Conservation (phyloP, 371 early-diverging fungal species). For the Rhizomucor pusillus region DNA sequence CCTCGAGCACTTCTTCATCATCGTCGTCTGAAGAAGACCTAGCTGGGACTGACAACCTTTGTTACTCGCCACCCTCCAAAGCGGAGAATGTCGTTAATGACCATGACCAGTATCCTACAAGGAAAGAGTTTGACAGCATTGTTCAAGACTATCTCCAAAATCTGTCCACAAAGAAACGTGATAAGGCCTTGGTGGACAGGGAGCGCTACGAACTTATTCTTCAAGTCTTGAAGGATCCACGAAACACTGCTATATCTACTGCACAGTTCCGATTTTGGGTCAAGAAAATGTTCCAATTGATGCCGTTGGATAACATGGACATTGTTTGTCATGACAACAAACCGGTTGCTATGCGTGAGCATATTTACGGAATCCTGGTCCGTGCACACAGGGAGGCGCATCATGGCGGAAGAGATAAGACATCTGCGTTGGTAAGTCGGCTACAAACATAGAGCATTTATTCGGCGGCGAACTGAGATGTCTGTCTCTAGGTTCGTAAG, state of each 20-base stretch:
- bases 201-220: slow-evolving; percentile 52
- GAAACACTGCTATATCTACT: slow-evolving; percentile 61
- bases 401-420: slow-evolving; percentile 65
- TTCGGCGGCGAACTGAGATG: too few relatives aligned
- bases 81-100: slow-evolving; percentile 15
- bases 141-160: slow-evolving; percentile 53
- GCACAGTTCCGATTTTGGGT: slow-evolving; percentile 69
- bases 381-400: slow-evolving; percentile 58
- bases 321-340: slow-evolving; percentile 56
- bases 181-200: slow-evolving; percentile 56
- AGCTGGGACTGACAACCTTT: background rate
- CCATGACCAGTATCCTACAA: slow-evolving; percentile 36
- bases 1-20: background rate
- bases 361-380: slow-evolving; percentile 54
- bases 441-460: too few relatives aligned
- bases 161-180: slow-evolving; percentile 58
- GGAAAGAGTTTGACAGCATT: slow-evolving; percentile 37
- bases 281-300: slow-evolving; percentile 63
- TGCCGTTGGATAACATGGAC: slow-evolving; percentile 28
- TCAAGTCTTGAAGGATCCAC: slow-evolving; percentile 57
- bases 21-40: too few relatives aligned
- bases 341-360: slow-evolving; percentile 59
- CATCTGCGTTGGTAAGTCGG: slow-evolving; percentile 54
- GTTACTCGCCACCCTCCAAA: background rate
- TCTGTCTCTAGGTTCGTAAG: slow-evolving; percentile 42